A percentile compares a stretch with the other conserved stretches of the same genome.
These are phyloP conservation scores for Saccharomycopsis fibuligera DNA, from an alignment of 805 yeast genomes.

Conservation along the genomic window DNA sequence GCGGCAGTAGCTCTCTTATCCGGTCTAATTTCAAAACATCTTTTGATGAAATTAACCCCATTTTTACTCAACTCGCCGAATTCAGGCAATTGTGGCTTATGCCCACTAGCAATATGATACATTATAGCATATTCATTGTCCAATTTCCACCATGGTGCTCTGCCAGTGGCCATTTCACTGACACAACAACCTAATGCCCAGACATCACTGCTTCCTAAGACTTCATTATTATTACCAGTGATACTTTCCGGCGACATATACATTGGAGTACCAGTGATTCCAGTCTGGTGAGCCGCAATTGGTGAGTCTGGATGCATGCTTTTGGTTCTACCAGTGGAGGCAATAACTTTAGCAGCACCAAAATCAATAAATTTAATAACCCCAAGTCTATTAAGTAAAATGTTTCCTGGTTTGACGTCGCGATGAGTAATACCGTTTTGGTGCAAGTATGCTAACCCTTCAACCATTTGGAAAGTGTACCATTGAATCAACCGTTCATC, in stretches of 20 bases:
- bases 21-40: constrained; percentile 82
- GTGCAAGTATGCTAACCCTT: constrained; percentile 91
- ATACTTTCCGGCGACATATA: constrained; percentile 98
- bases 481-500: constrained; percentile 91
- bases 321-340: constrained; percentile 19
- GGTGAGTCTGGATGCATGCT: not conserved
- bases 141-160: constrained; percentile 92
- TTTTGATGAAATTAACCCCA: constrained; percentile 65
- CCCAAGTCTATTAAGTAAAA: constrained; percentile 26
- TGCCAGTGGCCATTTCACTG: constrained; percentile 92
- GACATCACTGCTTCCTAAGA: constrained; percentile 54
- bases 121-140: constrained; percentile 98
- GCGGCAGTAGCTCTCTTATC: constrained; percentile 73
- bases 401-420: constrained; percentile 91
- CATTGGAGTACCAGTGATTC: constrained; percentile 94
- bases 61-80: constrained; percentile 67
- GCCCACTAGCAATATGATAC: constrained; percentile 97
- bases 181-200: constrained; percentile 98
- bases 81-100: constrained; percentile 77
- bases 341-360: constrained; percentile 85
- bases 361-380: constrained; percentile 80
- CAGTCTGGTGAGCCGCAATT: constrained; percentile 25
- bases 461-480: constrained; percentile 85
- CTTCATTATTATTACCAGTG: constrained; percentile 52
- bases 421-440: constrained; percentile 94